These are phyloP conservation scores for Lumnitzera racemosa DNA, from an alignment of 345 rosid species.

Conservation along the genomic window DNA sequence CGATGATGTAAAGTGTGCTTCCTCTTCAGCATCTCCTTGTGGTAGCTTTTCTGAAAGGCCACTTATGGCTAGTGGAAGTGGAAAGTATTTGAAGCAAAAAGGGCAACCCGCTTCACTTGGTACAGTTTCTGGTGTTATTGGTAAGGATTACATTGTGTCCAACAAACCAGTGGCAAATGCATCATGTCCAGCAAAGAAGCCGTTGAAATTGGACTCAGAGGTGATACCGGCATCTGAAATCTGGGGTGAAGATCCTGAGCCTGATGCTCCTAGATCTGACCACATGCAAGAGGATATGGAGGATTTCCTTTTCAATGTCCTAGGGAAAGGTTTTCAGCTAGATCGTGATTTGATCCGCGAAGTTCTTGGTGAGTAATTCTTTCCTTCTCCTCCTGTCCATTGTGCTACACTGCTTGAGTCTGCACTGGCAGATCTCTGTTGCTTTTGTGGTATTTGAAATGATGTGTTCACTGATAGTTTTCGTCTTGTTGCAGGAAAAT, in stretches of 20 bases:
- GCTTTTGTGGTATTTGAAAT: too few species aligned
- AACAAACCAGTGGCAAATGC: conserved; percentile 18
- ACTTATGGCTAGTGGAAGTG: conserved; percentile 19
- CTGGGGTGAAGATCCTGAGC: conserved; percentile 21
- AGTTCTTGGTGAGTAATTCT: conserved; percentile 35
- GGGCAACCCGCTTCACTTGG: conserved; percentile 35
- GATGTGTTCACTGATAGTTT: conserved; percentile 13
- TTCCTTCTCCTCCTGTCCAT: not conserved
- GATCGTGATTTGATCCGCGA: conserved; percentile 25
- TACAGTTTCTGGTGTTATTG: conserved; percentile 37
- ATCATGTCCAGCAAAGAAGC: conserved; percentile 20
- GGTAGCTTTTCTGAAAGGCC: conserved; percentile 6
- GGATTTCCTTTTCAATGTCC: conserved; percentile 41
- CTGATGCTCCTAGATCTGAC: conserved; percentile 14
- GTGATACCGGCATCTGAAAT: conserved; percentile 25
- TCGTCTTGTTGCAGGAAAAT: conserved; percentile 33
- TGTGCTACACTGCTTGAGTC: not conserved
- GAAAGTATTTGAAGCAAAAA: conserved; percentile 27
- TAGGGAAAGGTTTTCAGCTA: conserved; percentile 42
- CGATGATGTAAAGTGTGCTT: conserved; percentile 10
- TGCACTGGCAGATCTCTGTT: not conserved
- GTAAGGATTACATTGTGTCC: conserved; percentile 31
- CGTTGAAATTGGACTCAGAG: conserved; percentile 32
- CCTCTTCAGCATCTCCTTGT: conserved; percentile 13
- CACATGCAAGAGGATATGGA: conserved; percentile 29